Evolutionary conservation across 1,284 basidiomycete species (phyloP).

Genomic region (Puccinia novopanici): DNA sequence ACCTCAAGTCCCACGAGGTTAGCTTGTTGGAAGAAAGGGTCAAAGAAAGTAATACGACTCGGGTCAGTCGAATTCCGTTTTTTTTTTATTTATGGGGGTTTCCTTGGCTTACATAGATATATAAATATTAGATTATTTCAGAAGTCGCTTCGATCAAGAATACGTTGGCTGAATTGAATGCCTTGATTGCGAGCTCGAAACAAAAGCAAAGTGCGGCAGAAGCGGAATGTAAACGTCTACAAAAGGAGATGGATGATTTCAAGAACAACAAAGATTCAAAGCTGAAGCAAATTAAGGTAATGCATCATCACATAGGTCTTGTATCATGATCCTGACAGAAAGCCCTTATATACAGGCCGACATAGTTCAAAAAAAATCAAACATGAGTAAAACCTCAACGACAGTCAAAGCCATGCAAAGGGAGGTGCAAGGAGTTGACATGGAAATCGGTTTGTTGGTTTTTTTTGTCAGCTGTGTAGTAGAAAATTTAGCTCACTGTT

Average conservation of each 20-base stretch:
- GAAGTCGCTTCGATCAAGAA: slow-evolving; percentile 77
- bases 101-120: background rate
- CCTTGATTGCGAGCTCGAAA: slow-evolving; percentile 69
- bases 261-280: slow-evolving; percentile 98
- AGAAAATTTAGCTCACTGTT: background rate
- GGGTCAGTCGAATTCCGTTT: slow-evolving; percentile 64
- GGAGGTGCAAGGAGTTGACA: slow-evolving; percentile 79
- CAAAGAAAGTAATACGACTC: slow-evolving; percentile 81
- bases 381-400: slow-evolving; percentile 76
- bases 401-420: slow-evolving; percentile 83
- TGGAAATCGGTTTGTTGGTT: slow-evolving; percentile 73
- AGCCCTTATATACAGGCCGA: slow-evolving; percentile 65
- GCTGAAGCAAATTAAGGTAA: slow-evolving; percentile 85
- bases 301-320: slow-evolving; percentile 51
- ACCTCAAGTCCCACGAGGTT: slow-evolving; percentile 86
- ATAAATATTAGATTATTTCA: slow-evolving; percentile 67
- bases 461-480: background rate
- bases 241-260: slow-evolving; percentile 97
- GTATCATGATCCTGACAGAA: slow-evolving; percentile 9
- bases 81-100: background rate
- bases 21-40: slow-evolving; percentile 80
- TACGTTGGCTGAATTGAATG: slow-evolving; percentile 70
- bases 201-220: slow-evolving; percentile 75
- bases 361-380: slow-evolving; percentile 77
- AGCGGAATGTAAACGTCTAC: slow-evolving; percentile 78